phyloP scores from a whole-genome alignment of 2,329 filamentous ascomycete genomes.

The Teratosphaeria nubilosa region DNA sequence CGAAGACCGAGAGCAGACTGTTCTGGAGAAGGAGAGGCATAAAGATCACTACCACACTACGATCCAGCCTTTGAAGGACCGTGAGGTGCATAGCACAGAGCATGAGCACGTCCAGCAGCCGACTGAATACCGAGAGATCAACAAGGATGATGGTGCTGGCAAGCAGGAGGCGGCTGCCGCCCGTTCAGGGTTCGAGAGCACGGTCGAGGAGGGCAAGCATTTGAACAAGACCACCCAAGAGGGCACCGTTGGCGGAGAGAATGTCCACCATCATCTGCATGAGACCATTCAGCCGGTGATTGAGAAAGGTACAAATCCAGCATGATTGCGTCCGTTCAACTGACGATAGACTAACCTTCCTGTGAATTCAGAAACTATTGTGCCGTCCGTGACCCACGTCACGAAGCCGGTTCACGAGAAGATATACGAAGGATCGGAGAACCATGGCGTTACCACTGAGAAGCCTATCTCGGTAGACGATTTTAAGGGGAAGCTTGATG shows the following conservation, averaged over 20 bases:
- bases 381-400: slow-evolving; percentile 15
- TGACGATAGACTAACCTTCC: background rate
- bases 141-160: slow-evolving; percentile 13
- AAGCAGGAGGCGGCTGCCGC: slow-evolving; percentile 12
- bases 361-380: slow-evolving; percentile 10
- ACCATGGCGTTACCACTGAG: slow-evolving; percentile 15
- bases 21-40: slow-evolving; percentile 10
- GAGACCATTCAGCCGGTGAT: slow-evolving; percentile 20
- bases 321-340: background rate
- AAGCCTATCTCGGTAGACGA: slow-evolving; percentile 16
- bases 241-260: slow-evolving; percentile 10
- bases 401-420: slow-evolving; percentile 17
- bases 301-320: slow-evolving; percentile 13
- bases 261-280: slow-evolving; percentile 19
- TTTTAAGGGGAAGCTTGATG: slow-evolving; percentile 10
- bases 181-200: slow-evolving; percentile 10
- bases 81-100: slow-evolving; percentile 11
- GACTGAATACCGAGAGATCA: slow-evolving; percentile 10
- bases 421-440: slow-evolving; percentile 13
- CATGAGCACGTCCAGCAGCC: slow-evolving; percentile 11
- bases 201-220: slow-evolving; percentile 6
- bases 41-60: slow-evolving; percentile 21
- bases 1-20: slow-evolving; percentile 6
- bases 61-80: slow-evolving; percentile 15
- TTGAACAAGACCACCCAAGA: slow-evolving; percentile 9